A percentile compares a stretch with the other conserved stretches of the same genome.
Conservation (phyloP, 116 monocot genomes). For the Dioscorea cayenensis region DNA sequence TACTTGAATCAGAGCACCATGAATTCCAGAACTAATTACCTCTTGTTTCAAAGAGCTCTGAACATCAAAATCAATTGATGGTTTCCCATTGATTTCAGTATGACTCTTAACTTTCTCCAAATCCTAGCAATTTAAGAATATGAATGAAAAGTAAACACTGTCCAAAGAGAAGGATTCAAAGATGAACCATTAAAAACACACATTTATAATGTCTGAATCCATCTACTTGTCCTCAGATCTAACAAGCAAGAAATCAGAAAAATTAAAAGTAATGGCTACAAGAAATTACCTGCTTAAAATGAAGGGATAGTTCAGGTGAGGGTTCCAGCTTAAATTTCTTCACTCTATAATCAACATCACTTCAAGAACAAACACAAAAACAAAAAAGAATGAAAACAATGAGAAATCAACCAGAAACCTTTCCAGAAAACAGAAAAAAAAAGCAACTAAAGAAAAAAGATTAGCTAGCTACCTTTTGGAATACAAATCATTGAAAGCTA, state of each 20-base stretch:
- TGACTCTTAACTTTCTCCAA: conserved; percentile 21
- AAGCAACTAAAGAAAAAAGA: too few species aligned
- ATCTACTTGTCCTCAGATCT: too few species aligned
- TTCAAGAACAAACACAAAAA: conserved; percentile 13
- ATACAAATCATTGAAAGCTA: conserved; percentile 31
- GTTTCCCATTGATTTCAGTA: conserved; percentile 27
- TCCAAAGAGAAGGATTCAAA: not conserved
- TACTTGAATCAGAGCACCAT: not conserved
- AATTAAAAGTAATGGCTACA: not conserved
- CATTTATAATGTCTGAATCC: too few species aligned
- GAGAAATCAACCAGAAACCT: not conserved
- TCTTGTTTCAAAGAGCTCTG: conserved; percentile 29
- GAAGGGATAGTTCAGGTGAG: conserved; percentile 21
- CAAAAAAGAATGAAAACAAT: not conserved
- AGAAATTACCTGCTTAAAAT: conserved; percentile 30
- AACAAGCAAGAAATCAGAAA: not conserved
- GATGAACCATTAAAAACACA: too few species aligned
- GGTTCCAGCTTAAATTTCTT: conserved; percentile 17
- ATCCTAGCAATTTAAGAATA: conserved; percentile 20
- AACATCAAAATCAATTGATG: conserved; percentile 11
- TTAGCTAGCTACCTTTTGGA: conserved; percentile 35
- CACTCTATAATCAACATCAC: conserved; percentile 31
- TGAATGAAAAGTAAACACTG: too few species aligned
- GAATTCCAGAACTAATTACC: conserved; percentile 5
- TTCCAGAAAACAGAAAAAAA: not conserved